A percentile compares a stretch with the other conserved stretches of the same genome.
Conservation (phyloP, 441 rosid species). For the Pelargonium myrrhifolium region DNA sequence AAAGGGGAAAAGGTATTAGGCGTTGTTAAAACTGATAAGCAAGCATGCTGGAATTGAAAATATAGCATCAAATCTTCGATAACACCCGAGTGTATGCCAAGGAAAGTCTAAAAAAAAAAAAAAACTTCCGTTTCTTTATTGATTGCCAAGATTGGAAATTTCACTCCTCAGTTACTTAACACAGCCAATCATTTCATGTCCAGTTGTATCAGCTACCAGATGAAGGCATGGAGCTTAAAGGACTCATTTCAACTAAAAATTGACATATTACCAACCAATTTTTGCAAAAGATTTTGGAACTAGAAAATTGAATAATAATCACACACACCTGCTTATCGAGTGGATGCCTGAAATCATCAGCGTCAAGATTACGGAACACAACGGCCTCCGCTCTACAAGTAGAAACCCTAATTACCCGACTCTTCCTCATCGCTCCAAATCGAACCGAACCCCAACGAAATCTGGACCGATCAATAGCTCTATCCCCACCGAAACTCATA, state of each 20-base stretch:
- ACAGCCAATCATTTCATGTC: background rate
- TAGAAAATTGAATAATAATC: background rate
- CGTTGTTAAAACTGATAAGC: background rate
- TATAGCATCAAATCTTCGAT: background rate
- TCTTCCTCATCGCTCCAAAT: conserved; percentile 22
- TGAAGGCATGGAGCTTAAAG: background rate
- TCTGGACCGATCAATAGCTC: conserved; percentile 9
- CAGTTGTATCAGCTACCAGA: too few species aligned
- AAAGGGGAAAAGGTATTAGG: conserved; percentile 2
- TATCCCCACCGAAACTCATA: background rate
- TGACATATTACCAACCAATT: background rate
- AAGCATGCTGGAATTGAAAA: background rate
- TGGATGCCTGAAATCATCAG: conserved; percentile 93
- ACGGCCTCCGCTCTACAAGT: conserved; percentile 45
- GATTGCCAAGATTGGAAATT: background rate
- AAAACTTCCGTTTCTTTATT: too few species aligned
- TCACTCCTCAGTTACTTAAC: background rate
- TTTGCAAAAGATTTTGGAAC: background rate
- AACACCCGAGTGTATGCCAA: background rate
- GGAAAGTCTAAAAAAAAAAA: too few species aligned
- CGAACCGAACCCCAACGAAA: conserved; percentile 16
- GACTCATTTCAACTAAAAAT: background rate
- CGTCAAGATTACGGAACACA: conserved; percentile 76
- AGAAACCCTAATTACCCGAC: conserved; percentile 29
- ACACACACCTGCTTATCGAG: conserved; percentile 72